Base-by-base conservation (phyloP, 73 alveolate genomes). In the Effrenium voratum region DNA sequence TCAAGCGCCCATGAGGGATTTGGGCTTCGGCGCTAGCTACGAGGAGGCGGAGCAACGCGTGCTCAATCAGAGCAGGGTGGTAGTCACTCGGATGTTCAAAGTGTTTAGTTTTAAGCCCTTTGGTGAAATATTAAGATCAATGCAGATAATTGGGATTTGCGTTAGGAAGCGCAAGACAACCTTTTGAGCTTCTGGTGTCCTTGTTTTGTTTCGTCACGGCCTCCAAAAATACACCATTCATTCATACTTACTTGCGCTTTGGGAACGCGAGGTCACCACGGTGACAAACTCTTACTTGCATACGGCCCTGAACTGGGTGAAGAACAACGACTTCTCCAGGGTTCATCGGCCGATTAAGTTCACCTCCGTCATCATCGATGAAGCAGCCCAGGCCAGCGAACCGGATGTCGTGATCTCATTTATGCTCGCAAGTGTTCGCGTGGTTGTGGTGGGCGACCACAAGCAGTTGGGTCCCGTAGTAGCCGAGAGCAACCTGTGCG, bases 361-460 rank as follows among this genome's bases (percentile, higher is more conserved):
- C 40, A 68, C 40, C 68, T 43, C 72, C 68, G 44, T 87, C 95
- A 68, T 87, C 52, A 46, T 87, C 36, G 95, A 87, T 43, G 95
- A 87, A 40, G 94, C 94, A 2, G 94, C 94, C 36, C 94, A 86
- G 34, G 94, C 94, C 49, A 86, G 94, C 41, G 94, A 86, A 38
- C 94, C 94, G 1, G 94, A 86, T 57, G 50, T 86, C 47, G 95
- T 87, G 52, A 49, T 90, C 76, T 75, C 97, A 32, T 52, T 75
- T 40, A 68, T 55, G 12, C 34, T 49, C 22, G 97, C 97, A 40
- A 16, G 72, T 26, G 32, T 52, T 60, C 97, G 97, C 32, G 97
- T 66, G 44, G 59, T 90, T 57, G 97, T 90, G 52, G 95, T 87
- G 68, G 97, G 97, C 36, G 97, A 88, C 32, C 96, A 88, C 86